These are phyloP conservation scores for Hypoxylon trugodes DNA, from an alignment of 495 filamentous ascomycete species.

Conservation along the genomic window DNA sequence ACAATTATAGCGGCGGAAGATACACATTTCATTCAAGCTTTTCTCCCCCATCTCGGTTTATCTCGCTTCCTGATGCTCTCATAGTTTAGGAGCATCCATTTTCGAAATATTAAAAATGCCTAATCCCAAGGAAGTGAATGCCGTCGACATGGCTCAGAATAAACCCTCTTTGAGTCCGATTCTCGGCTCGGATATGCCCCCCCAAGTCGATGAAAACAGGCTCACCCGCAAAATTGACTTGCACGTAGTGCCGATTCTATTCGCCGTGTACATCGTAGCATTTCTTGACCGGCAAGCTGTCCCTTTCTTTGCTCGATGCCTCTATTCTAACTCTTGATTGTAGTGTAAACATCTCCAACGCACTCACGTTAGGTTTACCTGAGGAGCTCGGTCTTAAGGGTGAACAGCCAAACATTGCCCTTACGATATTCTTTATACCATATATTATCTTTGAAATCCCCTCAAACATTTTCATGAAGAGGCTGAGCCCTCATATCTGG, in stretches of 20 bases:
- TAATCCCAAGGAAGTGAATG: constrained; percentile 26
- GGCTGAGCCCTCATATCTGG: constrained; percentile 54
- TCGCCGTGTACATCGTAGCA: constrained; percentile 80
- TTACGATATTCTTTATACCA: constrained; percentile 85
- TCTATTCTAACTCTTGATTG: neutral
- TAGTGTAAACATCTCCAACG: constrained; percentile 64
- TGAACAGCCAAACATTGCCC: constrained; percentile 70
- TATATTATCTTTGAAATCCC: constrained; percentile 80
- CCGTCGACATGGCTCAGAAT: neutral
- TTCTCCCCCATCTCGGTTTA: too few relatives aligned
- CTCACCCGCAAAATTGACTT: constrained; percentile 80
- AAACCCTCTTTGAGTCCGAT: neutral
- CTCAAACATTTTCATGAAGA: constrained; percentile 82
- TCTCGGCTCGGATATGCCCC: neutral
- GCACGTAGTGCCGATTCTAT: constrained; percentile 80
- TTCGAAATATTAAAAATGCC: too few relatives aligned
- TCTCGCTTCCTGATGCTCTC: too few relatives aligned
- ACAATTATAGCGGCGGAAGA: too few relatives aligned
- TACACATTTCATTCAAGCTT: too few relatives aligned
- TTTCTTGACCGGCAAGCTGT: constrained; percentile 63
- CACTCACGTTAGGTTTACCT: constrained; percentile 65
- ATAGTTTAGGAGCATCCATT: too few relatives aligned
- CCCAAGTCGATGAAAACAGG: constrained; percentile 13
- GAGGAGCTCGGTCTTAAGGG: constrained; percentile 66
- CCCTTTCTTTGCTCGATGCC: neutral